Evolutionary conservation across 495 filamentous ascomycete genomes (phyloP).

Genomic region (Annulohypoxylon stygium): DNA sequence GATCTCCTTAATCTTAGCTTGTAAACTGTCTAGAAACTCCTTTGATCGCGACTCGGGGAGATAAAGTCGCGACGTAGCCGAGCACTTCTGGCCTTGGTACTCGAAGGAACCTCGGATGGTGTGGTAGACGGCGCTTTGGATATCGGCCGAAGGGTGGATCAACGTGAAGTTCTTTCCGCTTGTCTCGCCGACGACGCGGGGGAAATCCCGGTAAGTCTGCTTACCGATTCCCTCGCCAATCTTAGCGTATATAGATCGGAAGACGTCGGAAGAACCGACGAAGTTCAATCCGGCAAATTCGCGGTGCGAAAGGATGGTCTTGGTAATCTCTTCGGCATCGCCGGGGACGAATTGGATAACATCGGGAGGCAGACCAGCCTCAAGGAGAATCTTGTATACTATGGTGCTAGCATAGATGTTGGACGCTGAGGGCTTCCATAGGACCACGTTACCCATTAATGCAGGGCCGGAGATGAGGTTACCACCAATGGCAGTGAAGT

Average conservation of each 20-base stretch:
- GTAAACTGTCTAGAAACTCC: constrained; percentile 3
- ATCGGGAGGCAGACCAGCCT: background rate
- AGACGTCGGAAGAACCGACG: background rate
- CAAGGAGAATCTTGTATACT: background rate
- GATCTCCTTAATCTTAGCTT: background rate
- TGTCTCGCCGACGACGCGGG: constrained; percentile 2
- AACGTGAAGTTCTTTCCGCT: constrained; percentile 3
- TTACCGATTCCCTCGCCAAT: background rate
- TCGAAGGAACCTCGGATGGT: background rate
- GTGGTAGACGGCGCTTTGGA: constrained; percentile 1
- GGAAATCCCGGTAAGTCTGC: background rate
- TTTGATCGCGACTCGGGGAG: background rate
- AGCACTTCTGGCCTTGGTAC: constrained; percentile 7
- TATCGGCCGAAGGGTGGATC: constrained; percentile 1
- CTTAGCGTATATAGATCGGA: background rate
- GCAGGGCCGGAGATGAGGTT: background rate
- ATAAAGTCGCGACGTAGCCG: background rate
- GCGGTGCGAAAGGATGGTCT: background rate
- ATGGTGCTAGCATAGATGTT: background rate
- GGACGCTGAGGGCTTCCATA: background rate
- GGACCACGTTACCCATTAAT: background rate
- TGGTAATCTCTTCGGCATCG: background rate
- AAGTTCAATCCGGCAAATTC: background rate
- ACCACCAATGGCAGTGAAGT: background rate
- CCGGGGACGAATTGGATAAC: constrained; percentile 2